phyloP scores from a whole-genome alignment of 2,329 filamentous ascomycete genomes.

The Colletotrichum sp. region DNA sequence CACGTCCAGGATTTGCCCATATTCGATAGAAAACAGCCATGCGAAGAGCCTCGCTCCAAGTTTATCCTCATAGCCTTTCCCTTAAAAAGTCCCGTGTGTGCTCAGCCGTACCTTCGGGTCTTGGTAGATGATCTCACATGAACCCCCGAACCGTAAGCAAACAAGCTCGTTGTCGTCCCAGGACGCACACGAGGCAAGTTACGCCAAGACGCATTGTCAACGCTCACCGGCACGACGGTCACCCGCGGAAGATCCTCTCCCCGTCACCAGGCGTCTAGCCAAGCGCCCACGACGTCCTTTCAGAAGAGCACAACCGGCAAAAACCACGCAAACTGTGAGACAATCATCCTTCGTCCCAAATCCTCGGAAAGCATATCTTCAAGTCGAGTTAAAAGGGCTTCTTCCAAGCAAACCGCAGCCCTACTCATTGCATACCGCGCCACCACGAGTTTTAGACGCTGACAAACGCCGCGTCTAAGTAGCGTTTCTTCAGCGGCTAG shows the following conservation, averaged over 20 bases:
- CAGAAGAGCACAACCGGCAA: neutral
- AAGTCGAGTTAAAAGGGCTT: neutral
- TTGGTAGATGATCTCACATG: neutral
- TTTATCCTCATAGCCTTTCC: neutral
- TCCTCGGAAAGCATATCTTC: neutral
- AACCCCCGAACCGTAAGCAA: neutral
- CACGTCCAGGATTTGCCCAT: neutral
- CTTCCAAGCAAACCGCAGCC: neutral
- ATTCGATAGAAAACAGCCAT: neutral
- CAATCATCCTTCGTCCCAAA: neutral
- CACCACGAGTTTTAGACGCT: neutral
- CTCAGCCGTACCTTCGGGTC: neutral
- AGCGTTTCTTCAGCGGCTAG: neutral
- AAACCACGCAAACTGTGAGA: neutral
- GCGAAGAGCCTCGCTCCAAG: neutral
- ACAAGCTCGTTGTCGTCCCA: neutral
- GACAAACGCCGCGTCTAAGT: neutral
- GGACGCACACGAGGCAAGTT: neutral
- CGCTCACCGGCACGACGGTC: neutral
- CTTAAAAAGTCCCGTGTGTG: neutral
- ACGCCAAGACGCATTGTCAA: neutral
- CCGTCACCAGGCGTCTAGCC: neutral
- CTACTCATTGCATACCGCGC: neutral
- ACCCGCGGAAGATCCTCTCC: neutral
- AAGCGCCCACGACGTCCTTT: neutral